Evolutionary conservation across 257 asterid genomes (phyloP).

Genomic region (Solanum sparsipilum): DNA sequence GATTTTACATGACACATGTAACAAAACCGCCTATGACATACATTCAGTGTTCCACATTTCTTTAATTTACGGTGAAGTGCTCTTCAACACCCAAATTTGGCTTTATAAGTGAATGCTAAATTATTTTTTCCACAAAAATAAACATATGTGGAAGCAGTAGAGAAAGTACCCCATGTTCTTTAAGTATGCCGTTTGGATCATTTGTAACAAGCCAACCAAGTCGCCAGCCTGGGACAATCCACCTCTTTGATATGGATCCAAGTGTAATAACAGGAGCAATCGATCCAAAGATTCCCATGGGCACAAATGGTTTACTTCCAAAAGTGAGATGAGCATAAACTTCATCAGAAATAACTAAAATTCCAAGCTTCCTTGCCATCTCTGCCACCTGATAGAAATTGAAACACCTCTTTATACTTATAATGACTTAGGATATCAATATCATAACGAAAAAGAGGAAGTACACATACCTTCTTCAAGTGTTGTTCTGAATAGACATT

Average conservation of each 20-base stretch:
- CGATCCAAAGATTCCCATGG: slow-evolving; percentile 49
- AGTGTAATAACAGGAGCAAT: slow-evolving; percentile 41
- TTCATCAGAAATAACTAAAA: slow-evolving; percentile 59
- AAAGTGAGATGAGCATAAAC: slow-evolving; percentile 52
- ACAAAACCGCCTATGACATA: neutral
- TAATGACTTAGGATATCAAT: neutral
- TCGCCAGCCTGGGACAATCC: slow-evolving; percentile 79
- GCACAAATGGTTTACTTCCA: slow-evolving; percentile 38
- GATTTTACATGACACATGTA: neutral
- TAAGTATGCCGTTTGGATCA: slow-evolving; percentile 54
- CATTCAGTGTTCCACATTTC: neutral
- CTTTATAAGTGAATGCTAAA: neutral
- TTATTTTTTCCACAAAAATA: neutral
- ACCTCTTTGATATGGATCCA: slow-evolving; percentile 64
- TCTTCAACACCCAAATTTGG: slow-evolving; percentile 23
- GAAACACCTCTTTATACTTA: neutral
- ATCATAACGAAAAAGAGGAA: neutral
- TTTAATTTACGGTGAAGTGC: slow-evolving; percentile 1
- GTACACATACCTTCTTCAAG: slow-evolving; percentile 34
- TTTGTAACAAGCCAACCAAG: slow-evolving; percentile 55
- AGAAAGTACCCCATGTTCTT: slow-evolving; percentile 36
- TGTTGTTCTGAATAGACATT: slow-evolving; percentile 44
- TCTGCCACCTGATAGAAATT: slow-evolving; percentile 41
- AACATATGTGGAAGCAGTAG: neutral
- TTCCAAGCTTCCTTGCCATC: slow-evolving; percentile 42